These are phyloP conservation scores for Polygonum aviculare DNA, from an alignment of 148 eudicot species.

Conservation along the genomic window DNA sequence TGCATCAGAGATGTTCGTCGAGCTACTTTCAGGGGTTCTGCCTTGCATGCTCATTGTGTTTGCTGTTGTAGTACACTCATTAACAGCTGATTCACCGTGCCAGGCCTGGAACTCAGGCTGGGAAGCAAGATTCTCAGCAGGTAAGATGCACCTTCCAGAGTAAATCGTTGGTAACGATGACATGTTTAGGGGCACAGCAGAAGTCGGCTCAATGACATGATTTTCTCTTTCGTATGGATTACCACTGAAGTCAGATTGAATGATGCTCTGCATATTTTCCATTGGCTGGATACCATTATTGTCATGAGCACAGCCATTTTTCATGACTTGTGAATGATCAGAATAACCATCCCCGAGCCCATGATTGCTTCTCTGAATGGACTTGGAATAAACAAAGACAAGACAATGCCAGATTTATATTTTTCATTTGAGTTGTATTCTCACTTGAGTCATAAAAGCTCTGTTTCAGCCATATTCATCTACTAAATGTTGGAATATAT, in stretches of 20 bases:
- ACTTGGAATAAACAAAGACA: neutral
- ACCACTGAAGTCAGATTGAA: constrained; percentile 40
- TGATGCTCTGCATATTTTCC: constrained; percentile 30
- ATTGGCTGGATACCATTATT: constrained; percentile 35
- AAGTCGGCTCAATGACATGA: constrained; percentile 24
- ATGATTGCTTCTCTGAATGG: constrained; percentile 50
- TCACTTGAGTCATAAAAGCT: neutral
- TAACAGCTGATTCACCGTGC: constrained; percentile 25
- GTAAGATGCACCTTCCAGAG: constrained; percentile 31
- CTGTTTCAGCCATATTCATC: neutral
- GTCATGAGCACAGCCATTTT: constrained; percentile 45
- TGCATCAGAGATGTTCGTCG: constrained; percentile 42
- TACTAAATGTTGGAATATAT: neutral
- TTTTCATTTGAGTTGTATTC: neutral
- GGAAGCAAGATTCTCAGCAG: constrained; percentile 36
- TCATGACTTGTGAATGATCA: constrained; percentile 41
- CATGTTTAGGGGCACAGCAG: constrained; percentile 15
- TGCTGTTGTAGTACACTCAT: constrained; percentile 34
- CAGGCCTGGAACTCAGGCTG: constrained; percentile 24
- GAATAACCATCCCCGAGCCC: constrained; percentile 48
- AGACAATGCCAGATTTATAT: neutral
- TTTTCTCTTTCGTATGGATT: constrained; percentile 19
- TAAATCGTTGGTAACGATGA: constrained; percentile 20
- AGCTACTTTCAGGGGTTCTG: constrained; percentile 31
- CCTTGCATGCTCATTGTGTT: constrained; percentile 27